phyloP scores from a whole-genome alignment of 148 eudicot species.

The Polygonum maritimum region DNA sequence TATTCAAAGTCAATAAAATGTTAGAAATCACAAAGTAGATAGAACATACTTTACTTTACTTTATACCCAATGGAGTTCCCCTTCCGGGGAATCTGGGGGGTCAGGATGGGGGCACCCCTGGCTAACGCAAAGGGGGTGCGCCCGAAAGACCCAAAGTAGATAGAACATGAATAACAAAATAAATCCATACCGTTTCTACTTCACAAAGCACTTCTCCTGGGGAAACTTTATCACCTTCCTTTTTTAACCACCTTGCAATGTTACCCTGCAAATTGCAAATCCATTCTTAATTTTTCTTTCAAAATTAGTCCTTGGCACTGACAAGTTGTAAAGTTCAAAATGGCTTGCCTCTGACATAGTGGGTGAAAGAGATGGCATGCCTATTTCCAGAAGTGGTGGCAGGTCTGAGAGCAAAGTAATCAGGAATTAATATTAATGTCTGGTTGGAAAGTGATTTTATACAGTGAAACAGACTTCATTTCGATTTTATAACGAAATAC shows the following conservation, averaged over 20 bases:
- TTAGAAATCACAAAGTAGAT: not conserved
- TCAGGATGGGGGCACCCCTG: no score
- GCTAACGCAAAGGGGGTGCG: no score
- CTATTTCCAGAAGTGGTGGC: conserved; percentile 87
- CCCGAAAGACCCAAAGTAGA: no score
- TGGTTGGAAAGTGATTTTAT: not conserved
- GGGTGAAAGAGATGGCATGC: conserved; percentile 97
- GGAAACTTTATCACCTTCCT: conserved; percentile 86
- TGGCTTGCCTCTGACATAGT: conserved; percentile 86
- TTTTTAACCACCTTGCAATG: conserved; percentile 94
- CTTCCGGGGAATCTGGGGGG: no score
- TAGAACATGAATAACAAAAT: not conserved
- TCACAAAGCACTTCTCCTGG: conserved; percentile 98
- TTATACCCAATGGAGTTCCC: no score
- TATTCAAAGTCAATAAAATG: conserved; percentile 3
- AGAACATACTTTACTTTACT: no score
- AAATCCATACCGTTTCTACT: conserved; percentile 81
- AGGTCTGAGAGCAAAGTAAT: conserved; percentile 37
- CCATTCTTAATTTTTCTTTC: conserved; percentile 11
- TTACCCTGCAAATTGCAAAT: conserved; percentile 83
- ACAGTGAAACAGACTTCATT: not conserved
- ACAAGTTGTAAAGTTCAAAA: conserved; percentile 3
- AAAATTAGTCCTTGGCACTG: conserved; percentile 3
- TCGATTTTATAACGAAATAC: not conserved
- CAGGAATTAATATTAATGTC: not conserved